Evolutionary conservation across 129 eudicot species (phyloP).

Genomic region (Chrysanthemum makinoi): DNA sequence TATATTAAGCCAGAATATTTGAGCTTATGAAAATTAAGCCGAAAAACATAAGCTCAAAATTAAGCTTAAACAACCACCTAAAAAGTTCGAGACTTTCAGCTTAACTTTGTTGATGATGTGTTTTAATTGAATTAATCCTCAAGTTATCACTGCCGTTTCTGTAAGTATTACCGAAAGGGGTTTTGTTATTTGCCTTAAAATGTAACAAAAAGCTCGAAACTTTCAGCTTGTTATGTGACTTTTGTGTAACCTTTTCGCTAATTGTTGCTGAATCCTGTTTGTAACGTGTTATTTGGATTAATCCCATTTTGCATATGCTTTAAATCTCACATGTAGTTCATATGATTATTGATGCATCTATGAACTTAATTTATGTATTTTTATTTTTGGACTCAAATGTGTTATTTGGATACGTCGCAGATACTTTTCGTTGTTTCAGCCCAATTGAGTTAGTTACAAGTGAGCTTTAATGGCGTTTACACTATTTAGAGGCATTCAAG

Average conservation of each 20-base stretch:
- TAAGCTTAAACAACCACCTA: too few relatives aligned
- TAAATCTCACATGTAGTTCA: neutral
- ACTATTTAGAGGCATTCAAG: constrained; percentile 60
- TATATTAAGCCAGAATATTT: too few relatives aligned
- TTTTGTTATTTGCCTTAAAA: too few relatives aligned
- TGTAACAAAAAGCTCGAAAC: neutral
- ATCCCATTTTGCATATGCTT: neutral
- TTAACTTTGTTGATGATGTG: too few relatives aligned
- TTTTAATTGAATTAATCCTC: too few relatives aligned
- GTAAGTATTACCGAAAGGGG: too few relatives aligned
- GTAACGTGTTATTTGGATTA: neutral
- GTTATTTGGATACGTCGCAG: constrained; percentile 27
- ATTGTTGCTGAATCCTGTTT: neutral
- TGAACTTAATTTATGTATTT: neutral
- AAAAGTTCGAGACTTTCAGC: too few relatives aligned
- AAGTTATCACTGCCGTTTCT: too few relatives aligned
- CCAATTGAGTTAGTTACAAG: constrained; percentile 2
- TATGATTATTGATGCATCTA: neutral
- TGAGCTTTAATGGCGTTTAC: constrained; percentile 52
- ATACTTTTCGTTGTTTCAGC: constrained; percentile 12
- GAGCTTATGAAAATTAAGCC: too few relatives aligned
- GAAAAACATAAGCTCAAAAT: too few relatives aligned
- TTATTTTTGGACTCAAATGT: neutral
- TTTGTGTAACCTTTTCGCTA: neutral
- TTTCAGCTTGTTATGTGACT: neutral